phyloP scores from a whole-genome alignment of 2,329 filamentous ascomycete genomes.

The Curvularia spicifera region DNA sequence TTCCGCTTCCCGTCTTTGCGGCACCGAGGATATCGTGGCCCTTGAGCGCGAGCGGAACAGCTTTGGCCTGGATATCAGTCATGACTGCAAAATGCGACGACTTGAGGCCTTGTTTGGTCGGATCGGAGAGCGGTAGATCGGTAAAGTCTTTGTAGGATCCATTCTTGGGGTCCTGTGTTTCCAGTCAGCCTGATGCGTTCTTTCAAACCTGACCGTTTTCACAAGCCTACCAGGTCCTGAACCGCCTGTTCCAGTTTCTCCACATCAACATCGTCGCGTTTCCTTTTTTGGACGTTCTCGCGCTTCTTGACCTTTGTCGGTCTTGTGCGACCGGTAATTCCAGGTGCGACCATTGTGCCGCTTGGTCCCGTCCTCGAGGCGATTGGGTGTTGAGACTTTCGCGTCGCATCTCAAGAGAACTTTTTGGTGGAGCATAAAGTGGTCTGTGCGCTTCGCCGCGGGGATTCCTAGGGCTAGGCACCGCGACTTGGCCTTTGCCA shows the following conservation, averaged over 20 bases:
- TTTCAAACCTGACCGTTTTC: neutral
- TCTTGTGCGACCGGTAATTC: constrained; percentile 52
- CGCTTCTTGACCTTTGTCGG: constrained; percentile 64
- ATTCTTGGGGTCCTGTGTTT: constrained; percentile 64
- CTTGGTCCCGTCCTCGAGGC: constrained; percentile 11
- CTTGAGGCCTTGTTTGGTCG: constrained; percentile 79
- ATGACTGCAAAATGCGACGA: constrained; percentile 86
- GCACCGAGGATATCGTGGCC: constrained; percentile 89
- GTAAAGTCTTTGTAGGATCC: constrained; percentile 71
- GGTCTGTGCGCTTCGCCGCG: constrained; percentile 36
- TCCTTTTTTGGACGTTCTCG: constrained; percentile 60
- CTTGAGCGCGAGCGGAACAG: constrained; percentile 86
- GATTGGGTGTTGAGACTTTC: constrained; percentile 12
- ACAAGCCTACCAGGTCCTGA: constrained; percentile 46
- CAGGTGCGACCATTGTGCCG: constrained; percentile 38
- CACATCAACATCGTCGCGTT: constrained; percentile 60
- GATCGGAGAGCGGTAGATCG: constrained; percentile 82
- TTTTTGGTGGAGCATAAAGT: constrained; percentile 32
- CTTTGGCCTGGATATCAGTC: constrained; percentile 89
- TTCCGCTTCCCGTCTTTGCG: constrained; percentile 93
- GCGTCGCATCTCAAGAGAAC: constrained; percentile 30
- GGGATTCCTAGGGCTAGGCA: constrained; percentile 18
- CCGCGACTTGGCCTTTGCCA: neutral
- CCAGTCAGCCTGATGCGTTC: constrained; percentile 1
- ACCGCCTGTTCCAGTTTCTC: constrained; percentile 56